Base-by-base conservation (phyloP, 345 rosid species). In the Garcia nutans region DNA sequence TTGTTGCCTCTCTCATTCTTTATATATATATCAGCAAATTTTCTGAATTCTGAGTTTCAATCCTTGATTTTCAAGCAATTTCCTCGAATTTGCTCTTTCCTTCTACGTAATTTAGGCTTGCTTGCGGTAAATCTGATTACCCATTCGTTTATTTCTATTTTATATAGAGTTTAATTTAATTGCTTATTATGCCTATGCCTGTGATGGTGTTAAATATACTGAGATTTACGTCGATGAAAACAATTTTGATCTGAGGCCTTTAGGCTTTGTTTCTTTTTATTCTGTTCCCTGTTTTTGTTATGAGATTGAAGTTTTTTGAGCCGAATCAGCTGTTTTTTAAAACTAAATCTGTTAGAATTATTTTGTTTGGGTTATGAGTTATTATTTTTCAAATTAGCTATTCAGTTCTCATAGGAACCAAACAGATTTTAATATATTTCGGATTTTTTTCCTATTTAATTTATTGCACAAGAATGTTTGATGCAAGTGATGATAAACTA, bases 201-300 rank as follows among this genome's bases (percentile, higher is more conserved):
- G 26, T 87, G 92, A 85, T 88, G 92, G 88, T 82, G 60, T 84
- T 87, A 87, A 89, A 89, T 89, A 89, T 87, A 89, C 92, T 78
- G 58, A 88, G 89, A 70, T 81, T 56, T 23, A 28, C 72, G 72
- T 80, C 85, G 20, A 26, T 76, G 86, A 83, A 81, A 82, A 22
- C 0, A 58, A 78, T 23, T 3, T 76, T 12, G 11, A 62, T 72
- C 89, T 86, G 89, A 86, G 88, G 91, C 87, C 44, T 50, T 8
- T 6, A 50, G 58, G 31, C 60, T 41, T 12, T 0, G 20, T n/a
- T 66, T 77, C 20, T 47, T 10, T 26, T 31, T 49, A 2, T 1
- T 15, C 17, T 45, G 9, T 69, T 9, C 24, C 62, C 15, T 17
- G 6, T 44, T 67, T 11, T 67, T 11, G 0, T 9, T 42, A 3